Evolutionary conservation across 176 grass and related monocot genomes (phyloP), one percentile per base, ranked within the genome.

Genomic region (Rhynchospora breviuscula): DNA sequence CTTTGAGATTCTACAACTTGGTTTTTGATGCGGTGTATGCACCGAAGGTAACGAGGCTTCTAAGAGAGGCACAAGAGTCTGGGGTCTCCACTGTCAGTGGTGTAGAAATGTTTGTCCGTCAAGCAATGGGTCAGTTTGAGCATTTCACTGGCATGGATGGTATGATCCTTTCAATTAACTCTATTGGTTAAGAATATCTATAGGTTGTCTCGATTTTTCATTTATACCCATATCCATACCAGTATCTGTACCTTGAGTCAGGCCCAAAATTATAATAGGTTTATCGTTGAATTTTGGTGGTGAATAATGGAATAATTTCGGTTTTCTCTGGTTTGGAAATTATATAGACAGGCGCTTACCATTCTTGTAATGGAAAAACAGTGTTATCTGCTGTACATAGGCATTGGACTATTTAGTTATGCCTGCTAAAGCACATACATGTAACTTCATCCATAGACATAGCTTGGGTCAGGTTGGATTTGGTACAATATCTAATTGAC

Each of bases 1-100:
- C 93, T 35, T 89, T 99, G 85, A 83, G 72, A 87, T 92, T 82
- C 79, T 99, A 99, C 45, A 54, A 88, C 43, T 18, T 95, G 67
- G 89, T 99, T 44, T 99, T 99, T 85, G 96, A 99, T 91, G 96
- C 91, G 6, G 93, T 95, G 74, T 99, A 99, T 70, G 85, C 93
- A 29, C 96, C 96, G 19, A 95, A 93, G 82, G 88, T 89, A 84
- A 99, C 93, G 4, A 89, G 91, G 59, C 96, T 99, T 93, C 58
- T 99, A 82, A 87, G 86, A 85, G 96, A 99, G 84, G 96, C 96
- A 63, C 61, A 90, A 81, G 96, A 95, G 82, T 86, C 63, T 79
- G 96, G 93, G 82, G 77, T 88, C 15, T 71, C 87, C 73, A 87
- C 90, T 89, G 93, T 99, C 81, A 99, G 96, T 61, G 96, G 96